Conservation (phyloP, 345 rosid species). For the Melaleuca alternifolia region DNA sequence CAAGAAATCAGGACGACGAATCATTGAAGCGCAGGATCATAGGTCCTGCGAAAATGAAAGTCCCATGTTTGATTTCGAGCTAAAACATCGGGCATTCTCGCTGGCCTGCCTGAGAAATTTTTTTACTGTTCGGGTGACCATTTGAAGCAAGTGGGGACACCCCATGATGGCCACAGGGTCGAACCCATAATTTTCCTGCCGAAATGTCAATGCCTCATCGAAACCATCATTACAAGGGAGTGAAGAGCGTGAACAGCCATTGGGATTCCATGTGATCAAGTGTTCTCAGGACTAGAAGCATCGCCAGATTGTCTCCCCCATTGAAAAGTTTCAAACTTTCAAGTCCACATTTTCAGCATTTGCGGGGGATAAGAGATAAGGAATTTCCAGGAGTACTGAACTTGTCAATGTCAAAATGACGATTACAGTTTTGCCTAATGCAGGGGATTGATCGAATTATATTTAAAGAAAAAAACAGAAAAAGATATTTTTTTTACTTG, state of each 20-base stretch:
- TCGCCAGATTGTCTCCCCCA: not conserved
- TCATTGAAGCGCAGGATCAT: not conserved
- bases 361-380: not conserved
- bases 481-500: not conserved
- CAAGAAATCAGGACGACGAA: not conserved
- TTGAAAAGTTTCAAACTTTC: not conserved
- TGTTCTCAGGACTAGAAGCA: not conserved
- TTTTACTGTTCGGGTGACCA: not conserved
- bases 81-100: not conserved
- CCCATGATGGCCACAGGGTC: not conserved
- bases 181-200: not conserved
- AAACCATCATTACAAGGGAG: not conserved
- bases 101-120: not conserved
- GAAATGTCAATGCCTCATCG: not conserved
- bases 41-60: not conserved
- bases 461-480: not conserved
- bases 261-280: not conserved
- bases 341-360: not conserved
- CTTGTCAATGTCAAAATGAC: not conserved
- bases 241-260: not conserved
- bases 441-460: not conserved
- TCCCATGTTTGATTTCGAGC: not conserved
- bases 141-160: not conserved
- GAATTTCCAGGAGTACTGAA: not conserved
- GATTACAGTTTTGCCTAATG: not conserved